Conservation (phyloP, 2,329 filamentous ascomycete species). For the Pyrenochaeta sp. region DNA sequence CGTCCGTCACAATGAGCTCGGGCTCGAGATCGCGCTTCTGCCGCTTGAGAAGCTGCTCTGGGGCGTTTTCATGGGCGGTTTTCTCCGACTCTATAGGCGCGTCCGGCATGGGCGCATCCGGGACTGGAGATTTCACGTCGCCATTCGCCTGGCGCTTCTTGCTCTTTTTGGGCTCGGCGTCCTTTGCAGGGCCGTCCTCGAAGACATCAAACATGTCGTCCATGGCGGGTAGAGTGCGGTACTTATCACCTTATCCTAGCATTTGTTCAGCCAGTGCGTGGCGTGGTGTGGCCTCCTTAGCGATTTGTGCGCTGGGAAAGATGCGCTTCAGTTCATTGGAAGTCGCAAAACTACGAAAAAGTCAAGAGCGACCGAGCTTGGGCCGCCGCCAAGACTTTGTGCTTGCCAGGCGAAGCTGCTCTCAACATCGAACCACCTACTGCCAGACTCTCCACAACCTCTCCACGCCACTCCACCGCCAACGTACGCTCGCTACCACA, state of each 20-base stretch:
- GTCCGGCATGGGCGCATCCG: conserved; percentile 58
- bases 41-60: conserved; percentile 65
- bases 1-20: conserved; percentile 87
- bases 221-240: conserved; percentile 28
- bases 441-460: conserved; percentile 28
- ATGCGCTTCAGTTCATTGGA: neutral
- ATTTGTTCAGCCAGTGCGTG: neutral
- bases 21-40: conserved; percentile 70
- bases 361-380: neutral
- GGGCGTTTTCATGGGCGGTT: conserved; percentile 34
- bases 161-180: conserved; percentile 59
- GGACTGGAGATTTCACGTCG: conserved; percentile 67
- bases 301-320: neutral
- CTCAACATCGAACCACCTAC: conserved; percentile 17
- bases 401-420: conserved; percentile 1
- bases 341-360: neutral
- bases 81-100: conserved; percentile 41
- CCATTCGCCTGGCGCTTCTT: conserved; percentile 91
- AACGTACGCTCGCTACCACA: conserved; percentile 34
- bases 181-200: conserved; percentile 45
- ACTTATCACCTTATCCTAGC: neutral
- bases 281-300: neutral
- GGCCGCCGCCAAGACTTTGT: neutral
- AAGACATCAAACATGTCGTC: conserved; percentile 58
- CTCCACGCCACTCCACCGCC: conserved; percentile 36